Conservation (phyloP, 2,329 filamentous ascomycete genomes). For the Phoma sp. region DNA sequence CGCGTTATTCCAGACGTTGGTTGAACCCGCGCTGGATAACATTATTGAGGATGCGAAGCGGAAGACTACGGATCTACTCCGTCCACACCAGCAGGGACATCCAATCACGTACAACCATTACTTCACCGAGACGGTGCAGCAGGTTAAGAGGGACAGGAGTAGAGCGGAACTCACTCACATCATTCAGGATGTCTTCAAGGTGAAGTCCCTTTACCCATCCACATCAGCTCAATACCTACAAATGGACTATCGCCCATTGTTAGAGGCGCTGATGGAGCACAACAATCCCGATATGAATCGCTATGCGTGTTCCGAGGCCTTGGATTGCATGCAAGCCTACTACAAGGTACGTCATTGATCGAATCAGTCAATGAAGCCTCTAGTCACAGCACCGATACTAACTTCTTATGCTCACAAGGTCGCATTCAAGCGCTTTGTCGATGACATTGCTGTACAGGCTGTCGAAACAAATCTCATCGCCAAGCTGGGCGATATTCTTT, state of each 20-base stretch:
- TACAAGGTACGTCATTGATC: conserved; percentile 59
- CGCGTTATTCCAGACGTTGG: background rate
- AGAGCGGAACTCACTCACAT: conserved; percentile 33
- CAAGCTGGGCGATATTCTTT: conserved; percentile 50
- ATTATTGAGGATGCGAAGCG: background rate
- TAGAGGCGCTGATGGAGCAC: background rate
- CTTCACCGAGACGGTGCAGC: conserved; percentile 47
- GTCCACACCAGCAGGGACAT: conserved; percentile 27
- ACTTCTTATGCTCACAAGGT: conserved; percentile 42
- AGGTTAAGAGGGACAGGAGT: conserved; percentile 30
- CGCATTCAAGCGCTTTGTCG: conserved; percentile 55
- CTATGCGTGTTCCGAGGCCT: conserved; percentile 48
- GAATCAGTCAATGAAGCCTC: too few species aligned
- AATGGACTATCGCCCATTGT: background rate
- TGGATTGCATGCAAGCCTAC: conserved; percentile 48
- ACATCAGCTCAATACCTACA: background rate
- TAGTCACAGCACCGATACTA: background rate
- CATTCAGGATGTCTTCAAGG: background rate
- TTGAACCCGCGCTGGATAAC: background rate
- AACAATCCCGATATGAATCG: conserved; percentile 48
- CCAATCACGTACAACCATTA: conserved; percentile 54
- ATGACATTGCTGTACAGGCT: conserved; percentile 54
- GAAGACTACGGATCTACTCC: conserved; percentile 2
- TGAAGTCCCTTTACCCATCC: too few species aligned
- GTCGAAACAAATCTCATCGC: conserved; percentile 53